Conservation (phyloP, 2,329 filamentous ascomycete genomes). For the Calonectria pauciramosa region DNA sequence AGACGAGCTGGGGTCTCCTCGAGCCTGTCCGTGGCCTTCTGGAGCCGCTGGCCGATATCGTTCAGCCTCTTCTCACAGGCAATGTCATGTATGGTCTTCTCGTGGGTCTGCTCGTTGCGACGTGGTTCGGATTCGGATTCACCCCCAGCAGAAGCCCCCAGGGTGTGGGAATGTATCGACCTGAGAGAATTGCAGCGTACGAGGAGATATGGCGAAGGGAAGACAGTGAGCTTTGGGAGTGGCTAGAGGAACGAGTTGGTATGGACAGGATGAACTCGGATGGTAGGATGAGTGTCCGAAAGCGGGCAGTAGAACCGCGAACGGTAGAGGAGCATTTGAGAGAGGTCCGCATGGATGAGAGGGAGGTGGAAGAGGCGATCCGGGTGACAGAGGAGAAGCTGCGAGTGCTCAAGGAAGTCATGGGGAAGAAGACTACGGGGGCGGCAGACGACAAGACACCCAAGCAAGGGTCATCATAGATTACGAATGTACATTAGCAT, state of each 20-base stretch:
- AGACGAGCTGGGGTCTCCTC: constrained; percentile 80
- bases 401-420: constrained; percentile 79
- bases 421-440: constrained; percentile 60
- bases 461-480: constrained; percentile 38
- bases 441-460: constrained; percentile 28
- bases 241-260: constrained; percentile 89
- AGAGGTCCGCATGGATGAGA: constrained; percentile 75
- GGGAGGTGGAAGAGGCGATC: constrained; percentile 85
- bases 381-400: constrained; percentile 89
- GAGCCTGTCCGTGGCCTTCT: constrained; percentile 81
- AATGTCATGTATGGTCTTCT: constrained; percentile 84
- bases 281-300: constrained; percentile 52
- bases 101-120: constrained; percentile 78
- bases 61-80: constrained; percentile 79
- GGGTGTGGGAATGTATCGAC: constrained; percentile 51
- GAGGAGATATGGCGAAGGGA: constrained; percentile 93
- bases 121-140: constrained; percentile 78
- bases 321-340: constrained; percentile 72
- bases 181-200: constrained; percentile 84
- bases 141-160: constrained; percentile 54
- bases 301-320: constrained; percentile 66
- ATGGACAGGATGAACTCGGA: constrained; percentile 69
- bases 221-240: constrained; percentile 92
- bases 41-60: constrained; percentile 77
- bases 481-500: constrained; percentile 38